Conservation (phyloP, 768 basidiomycete genomes). For the Tylopilus sp. region DNA sequence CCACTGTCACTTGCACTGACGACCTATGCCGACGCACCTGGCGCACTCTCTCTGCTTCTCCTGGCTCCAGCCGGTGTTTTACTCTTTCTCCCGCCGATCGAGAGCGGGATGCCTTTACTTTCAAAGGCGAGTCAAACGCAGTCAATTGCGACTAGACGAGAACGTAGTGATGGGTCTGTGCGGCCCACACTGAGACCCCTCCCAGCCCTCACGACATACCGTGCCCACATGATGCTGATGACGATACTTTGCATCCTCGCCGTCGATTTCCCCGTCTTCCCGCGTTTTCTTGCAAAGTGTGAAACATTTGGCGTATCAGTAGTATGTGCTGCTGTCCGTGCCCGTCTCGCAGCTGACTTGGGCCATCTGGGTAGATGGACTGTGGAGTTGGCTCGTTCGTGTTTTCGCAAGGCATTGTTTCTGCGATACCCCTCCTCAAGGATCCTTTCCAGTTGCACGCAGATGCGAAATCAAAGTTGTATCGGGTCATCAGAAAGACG, state of each 20-base stretch:
- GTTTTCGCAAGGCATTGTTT: slow-evolving; percentile 91
- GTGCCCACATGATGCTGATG: slow-evolving; percentile 94
- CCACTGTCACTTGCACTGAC: slow-evolving; percentile 87
- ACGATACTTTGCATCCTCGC: slow-evolving; percentile 89
- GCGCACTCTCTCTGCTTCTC: slow-evolving; percentile 47
- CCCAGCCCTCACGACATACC: slow-evolving; percentile 80
- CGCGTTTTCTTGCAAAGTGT: slow-evolving; percentile 83
- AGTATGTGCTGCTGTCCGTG: slow-evolving; percentile 43
- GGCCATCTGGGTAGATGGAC: slow-evolving; percentile 73
- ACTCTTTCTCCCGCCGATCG: slow-evolving; percentile 40
- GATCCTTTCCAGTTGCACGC: slow-evolving; percentile 50
- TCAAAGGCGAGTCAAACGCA: slow-evolving; percentile 30
- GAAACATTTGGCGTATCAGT: slow-evolving; percentile 94
- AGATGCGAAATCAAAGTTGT: slow-evolving; percentile 50
- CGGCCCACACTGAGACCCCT: slow-evolving; percentile 38
- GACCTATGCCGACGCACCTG: slow-evolving; percentile 57
- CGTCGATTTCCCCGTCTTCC: slow-evolving; percentile 93
- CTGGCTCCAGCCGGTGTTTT: slow-evolving; percentile 44
- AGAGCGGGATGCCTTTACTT: slow-evolving; percentile 50
- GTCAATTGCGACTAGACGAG: neutral
- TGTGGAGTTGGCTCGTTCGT: slow-evolving; percentile 96
- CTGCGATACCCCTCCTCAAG: slow-evolving; percentile 77
- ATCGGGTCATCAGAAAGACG: slow-evolving; percentile 50
- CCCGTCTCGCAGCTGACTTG: neutral
- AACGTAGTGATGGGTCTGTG: neutral